Base-by-base conservation (phyloP, 371 early-diverging fungal genomes). In the Mucor sp. region DNA sequence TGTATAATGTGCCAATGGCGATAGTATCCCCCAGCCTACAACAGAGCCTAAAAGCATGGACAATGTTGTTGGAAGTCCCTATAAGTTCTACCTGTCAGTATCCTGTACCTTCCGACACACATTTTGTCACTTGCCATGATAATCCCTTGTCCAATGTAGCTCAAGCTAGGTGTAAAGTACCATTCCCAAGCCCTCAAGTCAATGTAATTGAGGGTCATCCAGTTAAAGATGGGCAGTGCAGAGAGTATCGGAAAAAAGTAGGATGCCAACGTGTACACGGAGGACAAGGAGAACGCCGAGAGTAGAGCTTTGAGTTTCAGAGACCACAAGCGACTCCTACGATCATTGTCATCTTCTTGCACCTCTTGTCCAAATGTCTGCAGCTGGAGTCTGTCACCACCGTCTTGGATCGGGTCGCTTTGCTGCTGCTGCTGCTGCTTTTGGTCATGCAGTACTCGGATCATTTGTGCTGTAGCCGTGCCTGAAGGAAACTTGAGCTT, bases 391-490 rank as follows among this genome's bases (percentile, higher is more conserved):
- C 28, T 53, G 23, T 37, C 35, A 4, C n/a, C 11, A 3, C 11
- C 11, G 19, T 28, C 65, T 37, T 58, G 8, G 19, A 25, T 12
- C 33, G 23, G 30, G 17, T 28, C 32, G 14, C 17, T 39, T n/a
- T n/a, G n/a, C n/a, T n/a, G n/a, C n/a, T n/a, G n/a, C n/a, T n/a
- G n/a, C n/a, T n/a, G n/a, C 25, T 47, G 65, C 32, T 43, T 67
- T 58, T 58, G 73, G 66, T 37, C 72, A 67, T 92, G 92, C 23
- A 93, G 67, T 1, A 93, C 83, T 11, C 85, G 80, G 66, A 93
- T 93, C 91, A 93, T 91, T 71, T 93, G 89, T 1, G 95, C 95
- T 6, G 95, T 90, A 1, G 91, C 94, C 7, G 93, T 91, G 4
- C 94, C 93, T 4, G 93, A 90, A 6, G 95, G 95, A 66, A 94